Base-by-base conservation (phyloP, 495 filamentous ascomycete genomes). In the Annulohypoxylon nitens region DNA sequence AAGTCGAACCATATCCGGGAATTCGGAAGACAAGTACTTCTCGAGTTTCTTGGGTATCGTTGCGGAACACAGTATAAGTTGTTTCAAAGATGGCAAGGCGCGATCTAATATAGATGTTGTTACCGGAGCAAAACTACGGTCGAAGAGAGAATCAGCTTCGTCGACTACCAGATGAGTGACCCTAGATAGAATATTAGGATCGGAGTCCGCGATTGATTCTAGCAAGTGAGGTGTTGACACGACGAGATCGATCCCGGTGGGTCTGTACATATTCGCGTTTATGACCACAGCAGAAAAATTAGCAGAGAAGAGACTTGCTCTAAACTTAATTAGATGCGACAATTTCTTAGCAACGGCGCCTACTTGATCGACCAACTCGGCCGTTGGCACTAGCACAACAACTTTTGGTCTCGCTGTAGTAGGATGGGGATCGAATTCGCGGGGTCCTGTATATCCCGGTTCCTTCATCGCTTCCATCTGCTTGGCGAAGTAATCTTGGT, bases 21-120 rank as follows among this genome's bases (percentile, higher is more conserved):
- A 98, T 59, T 89, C 88, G 61, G 90, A 88, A 54, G 86, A 87
- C n/a, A 98, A 87, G 76, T 91, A 92, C 59, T 85, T 89, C 80
- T 99, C 95, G 4, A 99, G 87, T 75, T 92, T 91, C 62, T 90
- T 88, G 1, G 96, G 96, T 70, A 99, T 98, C 11, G 96, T 99
- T 67, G 96, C 96, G 3, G 96, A 98, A 84, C 96, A 98, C 64
- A 98, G 89, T 23, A 99, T 88, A n/a, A 98, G 86, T 76, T 97
- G 93, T 67, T 92, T 88, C 8, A 98, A 85, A 0, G 93, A 93
- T 1, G 93, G 91, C 2, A 89, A 85, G 3, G 88, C 86, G 70
- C 92, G 90, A 76, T 95, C 91, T 68, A 98, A 87, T 67, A 98
- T 90, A 54, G 88, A 86, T 12, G 88, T 91, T 1, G 97, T 98